Evolutionary conservation across 2,329 filamentous ascomycete species (phyloP).

Genomic region (Thielaviopsis musarum): DNA sequence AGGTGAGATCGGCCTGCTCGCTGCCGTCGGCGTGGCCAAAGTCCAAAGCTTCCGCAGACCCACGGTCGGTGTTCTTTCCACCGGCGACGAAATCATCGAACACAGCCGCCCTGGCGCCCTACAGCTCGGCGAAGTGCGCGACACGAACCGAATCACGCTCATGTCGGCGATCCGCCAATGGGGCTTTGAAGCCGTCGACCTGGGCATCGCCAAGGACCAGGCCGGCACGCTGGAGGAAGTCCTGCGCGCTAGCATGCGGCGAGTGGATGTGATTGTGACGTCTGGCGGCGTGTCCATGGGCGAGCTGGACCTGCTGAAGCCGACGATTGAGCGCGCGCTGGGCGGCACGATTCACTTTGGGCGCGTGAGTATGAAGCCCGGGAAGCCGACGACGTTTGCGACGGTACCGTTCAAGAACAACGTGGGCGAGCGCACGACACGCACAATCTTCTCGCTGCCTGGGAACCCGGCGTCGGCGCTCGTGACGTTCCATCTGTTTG

Average conservation of each 20-base stretch:
- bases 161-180: constrained; percentile 58
- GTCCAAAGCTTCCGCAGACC: constrained; percentile 63
- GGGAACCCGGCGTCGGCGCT: constrained; percentile 89
- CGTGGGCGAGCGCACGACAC: constrained; percentile 37
- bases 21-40: constrained; percentile 59
- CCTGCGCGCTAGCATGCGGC: constrained; percentile 56
- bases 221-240: constrained; percentile 57
- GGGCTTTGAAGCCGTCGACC: constrained; percentile 65
- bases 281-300: constrained; percentile 96
- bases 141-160: constrained; percentile 81
- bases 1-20: constrained; percentile 79
- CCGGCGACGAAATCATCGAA: constrained; percentile 82
- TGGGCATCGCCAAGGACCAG: constrained; percentile 69
- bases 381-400: constrained; percentile 94
- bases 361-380: constrained; percentile 92
- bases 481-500: constrained; percentile 88
- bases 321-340: constrained; percentile 77
- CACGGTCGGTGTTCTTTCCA: constrained; percentile 73
- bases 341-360: constrained; percentile 94
- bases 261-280: constrained; percentile 71
- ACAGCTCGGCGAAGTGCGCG: constrained; percentile 68
- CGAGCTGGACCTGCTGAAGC: constrained; percentile 89
- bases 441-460: constrained; percentile 74
- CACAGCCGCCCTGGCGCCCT: constrained; percentile 48
- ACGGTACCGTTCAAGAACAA: constrained; percentile 50